These are phyloP conservation scores for Plasmodium relictum DNA, from an alignment of 169 alveolate genomes.

Conservation along the genomic window DNA sequence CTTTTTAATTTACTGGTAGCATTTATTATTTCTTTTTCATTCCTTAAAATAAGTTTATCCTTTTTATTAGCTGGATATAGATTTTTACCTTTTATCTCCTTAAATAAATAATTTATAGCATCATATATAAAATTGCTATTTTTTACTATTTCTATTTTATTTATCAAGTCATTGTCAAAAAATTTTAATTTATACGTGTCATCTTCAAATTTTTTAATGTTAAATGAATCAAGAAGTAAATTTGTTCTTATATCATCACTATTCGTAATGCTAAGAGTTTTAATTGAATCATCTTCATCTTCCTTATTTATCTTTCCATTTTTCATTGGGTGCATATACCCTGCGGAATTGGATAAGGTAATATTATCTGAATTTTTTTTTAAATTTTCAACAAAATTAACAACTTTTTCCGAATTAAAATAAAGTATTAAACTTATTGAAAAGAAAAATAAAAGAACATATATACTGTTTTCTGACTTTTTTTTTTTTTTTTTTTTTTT, in stretches of 20 bases:
- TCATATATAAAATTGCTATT: conserved; percentile 47
- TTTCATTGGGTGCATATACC: neutral
- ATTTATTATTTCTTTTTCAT: conserved; percentile 7
- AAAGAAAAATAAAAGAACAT: conserved; percentile 16
- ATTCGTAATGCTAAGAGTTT: neutral
- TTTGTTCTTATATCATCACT: conserved; percentile 22
- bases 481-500: conserved; percentile 39
- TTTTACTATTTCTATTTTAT: conserved; percentile 18
- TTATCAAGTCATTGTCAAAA: conserved; percentile 10
- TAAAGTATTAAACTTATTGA: conserved; percentile 17
- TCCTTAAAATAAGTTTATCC: neutral
- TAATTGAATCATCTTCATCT: conserved; percentile 1
- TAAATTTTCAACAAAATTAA: conserved; percentile 25
- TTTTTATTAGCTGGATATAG: neutral
- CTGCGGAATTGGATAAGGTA: neutral
- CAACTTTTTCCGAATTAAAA: neutral
- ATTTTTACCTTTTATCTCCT: conserved; percentile 5
- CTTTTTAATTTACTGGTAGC: conserved; percentile 43
- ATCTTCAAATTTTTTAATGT: conserved; percentile 21
- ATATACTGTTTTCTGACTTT: conserved; percentile 10
- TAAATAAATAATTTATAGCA: conserved; percentile 28
- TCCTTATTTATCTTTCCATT: conserved; percentile 5
- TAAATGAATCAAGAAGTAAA: conserved; percentile 20
- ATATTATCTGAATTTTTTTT: neutral
- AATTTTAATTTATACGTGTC: conserved; percentile 42